Base-by-base conservation (phyloP, 2,329 filamentous ascomycete species). In the Nannizziopsis barbatae region DNA sequence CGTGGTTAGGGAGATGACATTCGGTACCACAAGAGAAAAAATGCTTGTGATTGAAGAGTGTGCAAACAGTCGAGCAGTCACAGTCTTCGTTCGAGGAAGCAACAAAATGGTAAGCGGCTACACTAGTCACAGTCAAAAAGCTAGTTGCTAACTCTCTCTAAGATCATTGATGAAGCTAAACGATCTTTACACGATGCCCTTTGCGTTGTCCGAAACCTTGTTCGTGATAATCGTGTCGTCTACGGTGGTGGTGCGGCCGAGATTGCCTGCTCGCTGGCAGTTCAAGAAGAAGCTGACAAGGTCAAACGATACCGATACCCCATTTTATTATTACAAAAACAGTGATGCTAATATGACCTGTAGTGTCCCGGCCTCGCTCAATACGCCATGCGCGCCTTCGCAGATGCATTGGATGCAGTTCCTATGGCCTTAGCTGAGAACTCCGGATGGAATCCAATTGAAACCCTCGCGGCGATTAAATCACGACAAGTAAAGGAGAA, bases 11-110 rank as follows among this genome's bases (percentile, higher is more conserved):
- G 89, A 98, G 70, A 88, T 98, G 84, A 84, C 80, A 22, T 98
- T 98, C 62, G 92, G 92, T 60, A 98, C 92, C 1, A 98, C 92
- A 38, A 80, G 92, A 62, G 92, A 98, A 71, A 96, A 98, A 80
- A 98, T 98, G 92, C 75, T 98, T 59, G 86, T 98, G 50, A 98
- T 98, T 60, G 93, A 98, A 72, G 92, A 98, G 71, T 98, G 92
- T 65, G 92, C 93, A 62, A 98, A 98, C 73, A 95, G 87, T 50
- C 77, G 92, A 60, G 92, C 92, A 39, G 93, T 98, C 52, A 98
- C 92, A 2, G 81, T 94, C 48, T 98, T 98, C 67, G 86, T 98
- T 52, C 79, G 92, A 62, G 92, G 92, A 62, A 94, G 88, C 75
- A 98, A 98, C 79, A 98, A 96, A 77, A 98, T 98, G 92, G 86